Evolutionary conservation across 768 basidiomycete genomes (phyloP).

Genomic region (Chlorophyllum brunneum): DNA sequence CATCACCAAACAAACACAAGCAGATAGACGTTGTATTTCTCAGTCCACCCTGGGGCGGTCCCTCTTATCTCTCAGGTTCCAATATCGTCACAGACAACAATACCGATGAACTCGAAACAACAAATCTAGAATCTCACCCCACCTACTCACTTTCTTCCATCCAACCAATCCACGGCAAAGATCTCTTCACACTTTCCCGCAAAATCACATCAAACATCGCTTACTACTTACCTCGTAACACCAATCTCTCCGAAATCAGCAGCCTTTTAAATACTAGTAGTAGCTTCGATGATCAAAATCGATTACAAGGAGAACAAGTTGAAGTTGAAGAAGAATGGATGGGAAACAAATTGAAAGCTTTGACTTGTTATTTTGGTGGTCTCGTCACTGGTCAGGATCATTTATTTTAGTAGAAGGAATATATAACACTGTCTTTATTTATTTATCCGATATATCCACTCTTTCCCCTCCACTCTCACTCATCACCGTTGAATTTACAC

Average conservation of each 20-base stretch:
- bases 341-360: constrained; percentile 86
- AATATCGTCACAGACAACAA: constrained; percentile 13
- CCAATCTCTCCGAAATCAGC: constrained; percentile 68
- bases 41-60: constrained; percentile 96
- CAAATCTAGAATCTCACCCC: constrained; percentile 32
- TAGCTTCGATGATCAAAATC: constrained; percentile 9
- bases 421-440: too few relatives aligned
- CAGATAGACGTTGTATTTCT: constrained; percentile 88
- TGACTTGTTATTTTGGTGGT: constrained; percentile 94
- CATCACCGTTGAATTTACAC: too few relatives aligned
- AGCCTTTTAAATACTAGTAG: constrained; percentile 21
- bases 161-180: constrained; percentile 75
- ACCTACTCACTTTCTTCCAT: constrained; percentile 71
- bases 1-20: constrained; percentile 27
- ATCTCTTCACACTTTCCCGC: constrained; percentile 74
- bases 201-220: constrained; percentile 79
- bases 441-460: neutral
- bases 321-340: constrained; percentile 98
- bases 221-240: constrained; percentile 86
- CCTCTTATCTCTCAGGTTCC: constrained; percentile 52
- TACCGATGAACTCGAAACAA: neutral
- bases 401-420: constrained; percentile 43
- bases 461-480: neutral
- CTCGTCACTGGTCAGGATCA: constrained; percentile 65
- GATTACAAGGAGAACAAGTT: constrained; percentile 46